A percentile compares a stretch with the other conserved stretches of the same genome.
These are phyloP conservation scores for Boletus rubroflammeus DNA, from an alignment of 768 basidiomycete species.

Conservation along the genomic window DNA sequence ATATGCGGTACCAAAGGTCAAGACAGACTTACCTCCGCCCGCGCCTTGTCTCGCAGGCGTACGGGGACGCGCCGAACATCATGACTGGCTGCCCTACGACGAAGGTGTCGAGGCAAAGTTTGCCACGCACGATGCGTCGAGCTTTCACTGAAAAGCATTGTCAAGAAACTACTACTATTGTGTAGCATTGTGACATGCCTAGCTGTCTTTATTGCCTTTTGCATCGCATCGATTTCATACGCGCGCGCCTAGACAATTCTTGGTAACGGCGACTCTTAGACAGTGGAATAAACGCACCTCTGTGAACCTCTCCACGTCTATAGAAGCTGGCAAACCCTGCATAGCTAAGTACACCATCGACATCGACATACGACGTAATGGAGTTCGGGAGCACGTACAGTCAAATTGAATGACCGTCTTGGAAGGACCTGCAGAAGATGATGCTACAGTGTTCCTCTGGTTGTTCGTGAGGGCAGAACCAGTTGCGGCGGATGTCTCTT, in stretches of 20 bases:
- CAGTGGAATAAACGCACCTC: conserved; percentile 48
- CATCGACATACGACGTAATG: neutral
- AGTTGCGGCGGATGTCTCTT: conserved; percentile 29
- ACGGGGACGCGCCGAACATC: conserved; percentile 87
- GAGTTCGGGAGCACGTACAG: conserved; percentile 32
- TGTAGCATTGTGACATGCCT: conserved; percentile 39
- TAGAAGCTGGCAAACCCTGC: conserved; percentile 59
- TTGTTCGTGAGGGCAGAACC: conserved; percentile 5
- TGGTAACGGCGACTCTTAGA: neutral
- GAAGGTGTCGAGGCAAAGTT: conserved; percentile 84
- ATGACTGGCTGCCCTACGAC: conserved; percentile 92
- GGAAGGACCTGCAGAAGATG: conserved; percentile 34
- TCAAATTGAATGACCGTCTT: conserved; percentile 36
- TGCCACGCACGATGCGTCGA: conserved; percentile 88
- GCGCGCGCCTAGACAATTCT: conserved; percentile 59
- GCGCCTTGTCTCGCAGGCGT: conserved; percentile 78
- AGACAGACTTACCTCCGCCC: conserved; percentile 59
- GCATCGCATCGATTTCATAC: conserved; percentile 90
- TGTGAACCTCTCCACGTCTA: conserved; percentile 87
- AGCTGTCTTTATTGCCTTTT: conserved; percentile 77
- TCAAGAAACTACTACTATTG: neutral
- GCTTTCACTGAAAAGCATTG: conserved; percentile 43
- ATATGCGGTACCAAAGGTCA: conserved; percentile 4
- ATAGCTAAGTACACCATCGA: conserved; percentile 38
- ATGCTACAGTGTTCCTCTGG: conserved; percentile 31